Conservation (phyloP, 2,329 filamentous ascomycete genomes). For the Conoideocrella luteorostrata region DNA sequence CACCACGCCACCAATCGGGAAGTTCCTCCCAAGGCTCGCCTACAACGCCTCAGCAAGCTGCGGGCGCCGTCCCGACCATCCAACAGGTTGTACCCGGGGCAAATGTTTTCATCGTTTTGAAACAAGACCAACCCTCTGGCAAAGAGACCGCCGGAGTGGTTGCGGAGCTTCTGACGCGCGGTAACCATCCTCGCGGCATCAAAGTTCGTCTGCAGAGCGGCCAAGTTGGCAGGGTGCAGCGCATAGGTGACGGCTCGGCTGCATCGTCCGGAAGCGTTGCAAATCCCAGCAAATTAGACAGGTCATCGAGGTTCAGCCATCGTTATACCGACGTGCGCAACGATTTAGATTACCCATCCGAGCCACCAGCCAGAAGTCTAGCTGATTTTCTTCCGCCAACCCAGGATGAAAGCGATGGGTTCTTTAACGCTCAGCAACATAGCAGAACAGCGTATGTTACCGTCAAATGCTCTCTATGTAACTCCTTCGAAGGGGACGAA, state of each 20-base stretch:
- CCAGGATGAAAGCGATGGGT: slow-evolving; percentile 19
- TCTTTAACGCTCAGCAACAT: slow-evolving; percentile 2
- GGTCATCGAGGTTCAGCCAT: slow-evolving; percentile 21
- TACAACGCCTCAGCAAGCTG: slow-evolving; percentile 27
- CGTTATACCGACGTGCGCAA: slow-evolving; percentile 28
- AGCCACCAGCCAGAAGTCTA: slow-evolving; percentile 32
- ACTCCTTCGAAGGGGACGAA: slow-evolving; percentile 61
- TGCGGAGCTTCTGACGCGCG: slow-evolving; percentile 61
- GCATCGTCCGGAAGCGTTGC: slow-evolving; percentile 2
- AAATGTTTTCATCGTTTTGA: slow-evolving; percentile 65
- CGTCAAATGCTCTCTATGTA: slow-evolving; percentile 58
- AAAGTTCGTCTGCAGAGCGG: slow-evolving; percentile 70
- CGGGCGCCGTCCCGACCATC: slow-evolving; percentile 39
- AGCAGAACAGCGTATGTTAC: not conserved
- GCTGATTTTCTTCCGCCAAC: slow-evolving; percentile 43
- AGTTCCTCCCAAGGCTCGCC: slow-evolving; percentile 14
- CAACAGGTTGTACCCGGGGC: slow-evolving; percentile 54
- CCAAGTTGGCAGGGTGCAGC: slow-evolving; percentile 67
- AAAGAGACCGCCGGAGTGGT: slow-evolving; percentile 62
- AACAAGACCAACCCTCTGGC: slow-evolving; percentile 69
- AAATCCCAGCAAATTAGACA: slow-evolving; percentile 2
- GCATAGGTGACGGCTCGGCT: slow-evolving; percentile 33
- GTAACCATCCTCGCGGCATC: slow-evolving; percentile 71
- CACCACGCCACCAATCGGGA: slow-evolving; percentile 5
- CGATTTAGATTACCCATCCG: slow-evolving; percentile 30